Percentiles rank a stretch among this genome's conserved stretches.
Conservation (phyloP, 306 rosid species). For the Astragalus membranaceus region DNA sequence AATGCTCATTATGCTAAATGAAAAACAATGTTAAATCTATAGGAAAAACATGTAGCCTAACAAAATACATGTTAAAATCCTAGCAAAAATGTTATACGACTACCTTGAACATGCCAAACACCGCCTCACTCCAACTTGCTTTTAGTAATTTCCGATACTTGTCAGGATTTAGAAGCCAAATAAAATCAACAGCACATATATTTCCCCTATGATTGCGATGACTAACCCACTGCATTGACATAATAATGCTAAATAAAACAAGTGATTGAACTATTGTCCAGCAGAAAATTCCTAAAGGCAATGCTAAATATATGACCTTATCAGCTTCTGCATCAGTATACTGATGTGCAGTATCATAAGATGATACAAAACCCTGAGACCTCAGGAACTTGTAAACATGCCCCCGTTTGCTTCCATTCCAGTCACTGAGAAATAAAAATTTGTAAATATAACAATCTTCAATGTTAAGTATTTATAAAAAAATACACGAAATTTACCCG, state of each 20-base stretch:
- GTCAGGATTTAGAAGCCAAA: constrained; percentile 88
- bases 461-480: neutral
- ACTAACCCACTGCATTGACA: constrained; percentile 80
- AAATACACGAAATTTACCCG: constrained; percentile 52
- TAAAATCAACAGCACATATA: constrained; percentile 93
- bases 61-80: neutral
- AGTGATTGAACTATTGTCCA: neutral
- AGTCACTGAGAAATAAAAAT: constrained; percentile 54
- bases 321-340: constrained; percentile 87
- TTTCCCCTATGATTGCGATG: constrained; percentile 95
- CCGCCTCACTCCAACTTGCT: constrained; percentile 80
- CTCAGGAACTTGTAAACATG: constrained; percentile 90
- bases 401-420: constrained; percentile 99
- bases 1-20: neutral
- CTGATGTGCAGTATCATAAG: constrained; percentile 92
- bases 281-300: neutral
- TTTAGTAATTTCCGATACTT: constrained; percentile 56
- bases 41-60: neutral
- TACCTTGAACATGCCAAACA: constrained; percentile 85
- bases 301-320: constrained; percentile 48
- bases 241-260: neutral
- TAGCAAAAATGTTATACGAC: neutral
- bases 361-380: constrained; percentile 88
- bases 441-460: neutral
- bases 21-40: neutral